These are phyloP conservation scores for Hypoxylon cercidicola DNA, from an alignment of 495 filamentous ascomycete genomes.

Conservation along the genomic window DNA sequence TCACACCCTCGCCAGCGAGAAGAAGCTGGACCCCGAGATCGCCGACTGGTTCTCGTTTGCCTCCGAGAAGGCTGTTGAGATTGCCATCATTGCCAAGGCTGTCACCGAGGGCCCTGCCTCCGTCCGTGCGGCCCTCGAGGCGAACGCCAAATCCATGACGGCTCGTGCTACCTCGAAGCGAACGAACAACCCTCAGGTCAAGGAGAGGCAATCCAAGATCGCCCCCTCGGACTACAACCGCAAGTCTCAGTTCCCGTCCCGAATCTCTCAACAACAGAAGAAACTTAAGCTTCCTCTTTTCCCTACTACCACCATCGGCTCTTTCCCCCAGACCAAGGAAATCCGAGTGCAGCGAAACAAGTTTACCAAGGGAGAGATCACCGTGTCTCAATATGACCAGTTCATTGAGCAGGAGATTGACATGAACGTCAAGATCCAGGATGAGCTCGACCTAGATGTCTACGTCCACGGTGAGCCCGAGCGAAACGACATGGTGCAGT, in stretches of 20 bases:
- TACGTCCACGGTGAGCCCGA: constrained; percentile 98
- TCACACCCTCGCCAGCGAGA: constrained; percentile 96
- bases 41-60: constrained; percentile 99
- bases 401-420: constrained; percentile 99
- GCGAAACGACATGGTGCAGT: constrained; percentile 99
- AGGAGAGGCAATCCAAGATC: constrained; percentile 90
- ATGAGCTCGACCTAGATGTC: constrained; percentile 96
- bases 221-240: constrained; percentile 88
- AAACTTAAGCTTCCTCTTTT: constrained; percentile 92
- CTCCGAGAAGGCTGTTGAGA: constrained; percentile 89
- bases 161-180: constrained; percentile 88
- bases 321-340: constrained; percentile 98
- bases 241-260: constrained; percentile 83
- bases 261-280: constrained; percentile 86
- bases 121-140: constrained; percentile 86
- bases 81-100: constrained; percentile 94
- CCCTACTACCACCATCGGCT: constrained; percentile 99
- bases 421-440: constrained; percentile 92
- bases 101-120: constrained; percentile 88
- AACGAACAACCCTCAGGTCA: constrained; percentile 96
- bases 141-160: constrained; percentile 91
- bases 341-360: constrained; percentile 96
- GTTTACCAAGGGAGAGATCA: constrained; percentile 98
- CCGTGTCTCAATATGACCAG: constrained; percentile 88
- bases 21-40: constrained; percentile 92